These are phyloP conservation scores for Russula dissimulans DNA, from an alignment of 768 basidiomycete species.

Conservation along the genomic window DNA sequence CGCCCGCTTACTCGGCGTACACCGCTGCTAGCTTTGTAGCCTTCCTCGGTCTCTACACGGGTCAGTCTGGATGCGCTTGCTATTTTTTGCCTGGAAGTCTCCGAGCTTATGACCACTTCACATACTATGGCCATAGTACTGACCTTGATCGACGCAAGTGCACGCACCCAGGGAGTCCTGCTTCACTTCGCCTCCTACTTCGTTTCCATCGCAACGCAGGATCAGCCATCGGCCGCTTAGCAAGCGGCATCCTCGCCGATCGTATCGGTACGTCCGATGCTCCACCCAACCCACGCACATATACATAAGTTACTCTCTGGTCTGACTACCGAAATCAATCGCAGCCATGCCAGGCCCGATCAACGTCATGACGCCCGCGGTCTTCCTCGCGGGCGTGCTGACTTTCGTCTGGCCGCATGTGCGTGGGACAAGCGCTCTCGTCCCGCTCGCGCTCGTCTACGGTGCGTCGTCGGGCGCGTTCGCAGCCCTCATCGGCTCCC, in stretches of 20 bases:
- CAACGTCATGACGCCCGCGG: conserved; percentile 62
- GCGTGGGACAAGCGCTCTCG: conserved; percentile 32
- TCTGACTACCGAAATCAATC: neutral
- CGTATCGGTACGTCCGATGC: conserved; percentile 32
- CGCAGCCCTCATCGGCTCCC: conserved; percentile 45
- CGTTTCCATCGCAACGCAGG: conserved; percentile 57
- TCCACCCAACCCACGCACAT: neutral
- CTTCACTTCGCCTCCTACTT: conserved; percentile 51
- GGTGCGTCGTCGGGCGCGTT: conserved; percentile 59
- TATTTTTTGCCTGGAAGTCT: no score
- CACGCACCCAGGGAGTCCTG: conserved; percentile 39
- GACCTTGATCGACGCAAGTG: conserved; percentile 58
- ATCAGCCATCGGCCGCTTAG: conserved; percentile 52
- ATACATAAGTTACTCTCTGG: no score
- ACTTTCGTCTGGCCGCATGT: conserved; percentile 70
- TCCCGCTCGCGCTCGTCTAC: conserved; percentile 51
- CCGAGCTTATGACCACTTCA: neutral
- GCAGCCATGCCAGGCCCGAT: conserved; percentile 41
- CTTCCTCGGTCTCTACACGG: conserved; percentile 61
- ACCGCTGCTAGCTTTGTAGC: conserved; percentile 44
- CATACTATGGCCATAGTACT: conserved; percentile 34
- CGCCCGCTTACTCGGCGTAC: conserved; percentile 46
- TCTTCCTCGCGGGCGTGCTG: conserved; percentile 43
- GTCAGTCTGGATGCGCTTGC: neutral
- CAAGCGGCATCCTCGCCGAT: conserved; percentile 47